Evolutionary conservation across 306 rosid genomes (phyloP), one percentile per base, ranked within the genome.

Genomic region (Gleditsia sinensis): DNA sequence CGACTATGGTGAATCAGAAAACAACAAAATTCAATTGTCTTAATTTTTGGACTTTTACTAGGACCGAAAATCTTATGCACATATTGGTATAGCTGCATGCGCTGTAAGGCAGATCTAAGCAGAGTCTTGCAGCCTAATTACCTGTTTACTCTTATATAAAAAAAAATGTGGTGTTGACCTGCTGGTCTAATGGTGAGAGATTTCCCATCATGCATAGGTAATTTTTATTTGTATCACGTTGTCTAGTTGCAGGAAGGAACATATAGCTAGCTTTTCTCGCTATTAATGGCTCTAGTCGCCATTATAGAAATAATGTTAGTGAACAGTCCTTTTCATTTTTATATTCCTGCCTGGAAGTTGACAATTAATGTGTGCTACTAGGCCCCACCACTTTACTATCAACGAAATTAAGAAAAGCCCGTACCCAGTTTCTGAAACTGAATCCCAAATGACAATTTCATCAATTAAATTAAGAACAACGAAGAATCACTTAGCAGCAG

Each of bases 81-180:
- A 55, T 46, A 45, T 65, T 59, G 17, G 34, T 71, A 75, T 71
- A 75, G 63, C 6, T 75, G 81, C 85, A 81, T 77, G 89, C n/a
- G n/a, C n/a, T n/a, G n/a, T n/a, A n/a, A n/a, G n/a, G n/a, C n/a
- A n/a, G n/a, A n/a, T n/a, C n/a, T n/a, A 50, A 40, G 30, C 65
- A 72, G 78, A 81, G 89, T 84, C 90, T 83, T 75, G 80, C 48
- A 30, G 64, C 28, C 67, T 21, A 19, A 23, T 34, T 36, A 3
- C 46, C 19, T 36, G 48, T 36, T 34, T 28, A 28, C 32, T 28
- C 32, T n/a, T n/a, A n/a, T 28, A 28, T 28, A 28, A 4, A 28
- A 28, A 1, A 28, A 1, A 1, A 2, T 4, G 32, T 28, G 32
- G 32, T 28, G 32, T 4, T 28, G 32, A 4, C 32, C 32, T 28